Evolutionary conservation across 2,329 filamentous ascomycete species (phyloP).

Genomic region (Trichophyton equinum): DNA sequence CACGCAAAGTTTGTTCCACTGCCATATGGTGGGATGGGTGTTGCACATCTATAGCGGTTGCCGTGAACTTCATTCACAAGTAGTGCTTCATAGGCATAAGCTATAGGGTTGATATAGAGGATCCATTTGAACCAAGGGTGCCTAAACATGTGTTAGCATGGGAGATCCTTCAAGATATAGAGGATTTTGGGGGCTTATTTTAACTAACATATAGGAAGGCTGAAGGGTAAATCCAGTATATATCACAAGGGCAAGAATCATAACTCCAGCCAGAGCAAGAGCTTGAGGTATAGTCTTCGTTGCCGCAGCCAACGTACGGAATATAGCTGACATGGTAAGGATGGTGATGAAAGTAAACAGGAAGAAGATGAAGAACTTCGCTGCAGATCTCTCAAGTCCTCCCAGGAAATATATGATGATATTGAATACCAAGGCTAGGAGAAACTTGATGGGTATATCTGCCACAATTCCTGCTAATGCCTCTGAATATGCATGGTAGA

Average conservation of each 20-base stretch:
- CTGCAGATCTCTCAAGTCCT: conserved; percentile 42
- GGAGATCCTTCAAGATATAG: neutral
- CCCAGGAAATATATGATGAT: conserved; percentile 76
- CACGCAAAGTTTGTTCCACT: conserved; percentile 42
- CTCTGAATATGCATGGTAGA: conserved; percentile 83
- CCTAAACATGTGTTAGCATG: conserved; percentile 22
- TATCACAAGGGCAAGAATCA: conserved; percentile 47
- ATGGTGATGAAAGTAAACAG: conserved; percentile 49
- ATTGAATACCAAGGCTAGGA: conserved; percentile 64
- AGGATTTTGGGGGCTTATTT: neutral
- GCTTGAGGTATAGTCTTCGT: conserved; percentile 52
- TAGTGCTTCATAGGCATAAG: conserved; percentile 53
- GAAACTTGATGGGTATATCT: conserved; percentile 73
- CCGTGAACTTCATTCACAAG: conserved; percentile 47
- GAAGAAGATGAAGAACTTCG: conserved; percentile 51
- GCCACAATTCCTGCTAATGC: conserved; percentile 73
- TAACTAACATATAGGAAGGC: conserved; percentile 25
- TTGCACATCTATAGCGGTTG: conserved; percentile 44
- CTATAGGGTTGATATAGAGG: conserved; percentile 52
- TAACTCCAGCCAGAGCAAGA: conserved; percentile 43
- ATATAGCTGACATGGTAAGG: conserved; percentile 47
- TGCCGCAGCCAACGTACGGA: conserved; percentile 46
- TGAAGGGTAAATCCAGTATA: conserved; percentile 54
- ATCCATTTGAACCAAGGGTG: conserved; percentile 56
- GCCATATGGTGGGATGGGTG: conserved; percentile 34